phyloP scores from a whole-genome alignment of 768 basidiomycete species.

The Tricholoma terreum region DNA sequence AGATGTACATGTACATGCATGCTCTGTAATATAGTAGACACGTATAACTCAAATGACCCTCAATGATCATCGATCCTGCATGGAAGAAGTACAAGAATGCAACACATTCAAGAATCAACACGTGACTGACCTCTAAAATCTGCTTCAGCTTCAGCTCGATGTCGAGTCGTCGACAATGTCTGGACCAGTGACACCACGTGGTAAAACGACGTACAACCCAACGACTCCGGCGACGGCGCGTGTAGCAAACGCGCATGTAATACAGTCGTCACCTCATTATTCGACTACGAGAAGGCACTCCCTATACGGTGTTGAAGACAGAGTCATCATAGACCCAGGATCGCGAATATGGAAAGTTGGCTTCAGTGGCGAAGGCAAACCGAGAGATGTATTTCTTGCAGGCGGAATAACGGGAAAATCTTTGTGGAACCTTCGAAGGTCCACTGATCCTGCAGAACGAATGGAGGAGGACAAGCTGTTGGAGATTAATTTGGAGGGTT shows the following conservation, averaged over 20 bases:
- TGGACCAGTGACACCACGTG: constrained; percentile 37
- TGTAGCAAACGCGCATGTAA: constrained; percentile 39
- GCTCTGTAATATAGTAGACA: neutral
- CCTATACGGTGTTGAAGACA: constrained; percentile 94
- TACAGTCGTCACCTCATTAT: constrained; percentile 81
- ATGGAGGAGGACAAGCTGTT: constrained; percentile 75
- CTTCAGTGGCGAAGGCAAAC: constrained; percentile 92
- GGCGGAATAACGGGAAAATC: constrained; percentile 38
- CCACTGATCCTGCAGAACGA: constrained; percentile 50
- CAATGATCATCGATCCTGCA: too few relatives aligned
- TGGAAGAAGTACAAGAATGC: too few relatives aligned
- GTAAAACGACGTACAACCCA: constrained; percentile 34
- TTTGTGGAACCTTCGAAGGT: constrained; percentile 61
- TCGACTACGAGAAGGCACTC: constrained; percentile 85
- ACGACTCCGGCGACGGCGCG: constrained; percentile 60
- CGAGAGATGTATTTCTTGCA: constrained; percentile 81
- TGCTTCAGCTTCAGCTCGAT: too few relatives aligned
- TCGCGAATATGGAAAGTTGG: constrained; percentile 96
- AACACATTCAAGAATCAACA: neutral
- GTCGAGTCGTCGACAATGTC: constrained; percentile 23
- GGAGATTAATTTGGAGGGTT: constrained; percentile 63
- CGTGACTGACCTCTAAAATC: neutral
- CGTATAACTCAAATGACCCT: too few relatives aligned
- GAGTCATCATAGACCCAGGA: constrained; percentile 93
- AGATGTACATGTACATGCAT: neutral